A percentile compares a stretch with the other conserved stretches of the same genome.
These are phyloP conservation scores for Apiospora rasikravindrae DNA, from an alignment of 2,329 filamentous ascomycete genomes.

Conservation along the genomic window DNA sequence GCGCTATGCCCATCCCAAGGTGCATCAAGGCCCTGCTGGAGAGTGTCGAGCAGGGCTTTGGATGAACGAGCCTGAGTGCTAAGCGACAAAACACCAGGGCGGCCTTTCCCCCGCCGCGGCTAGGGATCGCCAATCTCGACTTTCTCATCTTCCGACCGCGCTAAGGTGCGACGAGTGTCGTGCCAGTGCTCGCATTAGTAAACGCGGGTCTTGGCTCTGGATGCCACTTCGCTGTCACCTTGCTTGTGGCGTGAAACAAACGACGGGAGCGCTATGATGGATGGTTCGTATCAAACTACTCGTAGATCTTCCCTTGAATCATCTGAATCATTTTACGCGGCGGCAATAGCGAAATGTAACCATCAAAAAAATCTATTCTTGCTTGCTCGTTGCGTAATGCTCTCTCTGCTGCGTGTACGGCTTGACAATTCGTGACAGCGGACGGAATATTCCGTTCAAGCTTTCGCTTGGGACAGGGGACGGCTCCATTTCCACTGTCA, in stretches of 20 bases:
- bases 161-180: constrained; percentile 4
- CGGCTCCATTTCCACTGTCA: background rate
- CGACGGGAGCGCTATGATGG: background rate
- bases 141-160: background rate
- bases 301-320: background rate
- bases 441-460: background rate
- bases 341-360: background rate
- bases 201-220: background rate
- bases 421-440: background rate
- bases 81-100: background rate
- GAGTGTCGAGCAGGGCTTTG: background rate
- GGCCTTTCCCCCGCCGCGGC: too few relatives aligned
- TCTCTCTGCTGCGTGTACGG: background rate
- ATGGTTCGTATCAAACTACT: background rate
- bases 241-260: background rate
- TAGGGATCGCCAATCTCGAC: background rate
- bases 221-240: background rate
- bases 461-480: background rate
- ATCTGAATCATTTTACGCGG: background rate
- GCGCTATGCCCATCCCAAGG: background rate
- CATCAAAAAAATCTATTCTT: background rate
- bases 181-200: background rate
- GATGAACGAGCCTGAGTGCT: too few relatives aligned
- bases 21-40: background rate
- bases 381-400: background rate